Evolutionary conservation across 2,329 filamentous ascomycete species (phyloP), one percentile per base, ranked within the genome.

Genomic region (Epichloe uncinata): DNA sequence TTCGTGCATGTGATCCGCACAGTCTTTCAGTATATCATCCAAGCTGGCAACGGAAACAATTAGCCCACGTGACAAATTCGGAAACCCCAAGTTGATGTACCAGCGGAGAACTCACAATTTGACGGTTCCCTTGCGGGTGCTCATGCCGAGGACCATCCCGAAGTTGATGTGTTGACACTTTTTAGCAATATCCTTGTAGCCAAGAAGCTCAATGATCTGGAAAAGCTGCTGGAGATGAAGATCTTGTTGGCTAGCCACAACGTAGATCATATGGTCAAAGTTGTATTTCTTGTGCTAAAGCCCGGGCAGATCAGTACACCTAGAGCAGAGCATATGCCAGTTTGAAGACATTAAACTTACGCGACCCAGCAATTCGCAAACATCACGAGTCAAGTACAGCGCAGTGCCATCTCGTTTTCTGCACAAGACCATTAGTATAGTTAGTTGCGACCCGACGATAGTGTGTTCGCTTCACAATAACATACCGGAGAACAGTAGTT

Each of bases 1-100:
- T 54, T 95, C 87, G 73, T 97, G 91, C 93, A 98, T 98, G 69
- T 90, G 87, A 50, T 96, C 91, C 60, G 81, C 83, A 7, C 94
- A 88, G 58, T 90, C 85, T 15, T 63, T 56, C 35, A 57, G 52
- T 15, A 57, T 57, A 35, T 57, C 55, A 50, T 57, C 47, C 33
- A 53, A 42, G 40, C 52, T 53, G 15, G 18, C 36, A 15, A 16
- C 33, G 16, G 8, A 16, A 42, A 16, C 8, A 12, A 30, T 55
- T 18, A 56, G 50, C 15, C 37, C 22, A 4, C 22, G 8, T 38
- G 2, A n/a, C 1, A 22, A 7, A 6, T 20, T 5, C 34, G 42
- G n/a, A 48, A 44, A 33, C 52, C 52, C 46, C 30, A 45, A 49
- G 42, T 42, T 41, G 50, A 42, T 33, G 13, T 16, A 22, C 1